Percentiles rank a stretch among this genome's conserved stretches.
Conservation (phyloP, 2,329 filamentous ascomycete species). For the Coniochaeta pulveracea region DNA sequence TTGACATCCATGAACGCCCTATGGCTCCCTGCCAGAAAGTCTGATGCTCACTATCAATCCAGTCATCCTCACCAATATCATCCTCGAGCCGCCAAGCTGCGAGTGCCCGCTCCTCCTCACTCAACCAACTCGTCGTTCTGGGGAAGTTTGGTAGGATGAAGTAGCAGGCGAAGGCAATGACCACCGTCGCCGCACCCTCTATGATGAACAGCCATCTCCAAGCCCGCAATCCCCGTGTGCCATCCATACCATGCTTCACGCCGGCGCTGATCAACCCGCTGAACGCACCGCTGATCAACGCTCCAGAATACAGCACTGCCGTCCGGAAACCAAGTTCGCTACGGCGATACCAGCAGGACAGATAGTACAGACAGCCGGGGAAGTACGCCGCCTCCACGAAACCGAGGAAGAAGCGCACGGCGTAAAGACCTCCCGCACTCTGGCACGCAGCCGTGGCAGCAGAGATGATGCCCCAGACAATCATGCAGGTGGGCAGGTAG, state of each 20-base stretch:
- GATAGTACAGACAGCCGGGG: conserved; percentile 38
- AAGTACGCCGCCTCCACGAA: conserved; percentile 28
- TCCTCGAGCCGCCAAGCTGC: conserved; percentile 51
- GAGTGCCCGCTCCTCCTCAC: conserved; percentile 41
- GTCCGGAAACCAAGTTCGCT: conserved; percentile 50
- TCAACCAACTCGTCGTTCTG: conserved; percentile 32
- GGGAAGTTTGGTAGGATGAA: conserved; percentile 42
- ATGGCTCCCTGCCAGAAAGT: conserved; percentile 41
- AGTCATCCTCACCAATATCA: conserved; percentile 55
- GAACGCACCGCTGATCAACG: conserved; percentile 55
- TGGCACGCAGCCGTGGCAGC: conserved; percentile 24
- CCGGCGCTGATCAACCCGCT: conserved; percentile 48
- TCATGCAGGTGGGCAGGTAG: conserved; percentile 33
- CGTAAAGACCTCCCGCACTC: conserved; percentile 23
- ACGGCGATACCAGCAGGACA: conserved; percentile 53
- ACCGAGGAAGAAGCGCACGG: conserved; percentile 29
- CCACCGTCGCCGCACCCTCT: conserved; percentile 48
- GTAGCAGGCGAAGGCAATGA: conserved; percentile 39
- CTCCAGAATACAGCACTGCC: conserved; percentile 45
- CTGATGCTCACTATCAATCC: conserved; percentile 43
- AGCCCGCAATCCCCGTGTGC: conserved; percentile 38
- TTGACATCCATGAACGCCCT: conserved; percentile 47
- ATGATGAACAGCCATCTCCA: conserved; percentile 60
- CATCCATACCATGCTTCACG: conserved; percentile 48
- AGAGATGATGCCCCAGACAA: conserved; percentile 36